Conservation (phyloP, 768 basidiomycete genomes). For the Pleurotus pulmonarius region DNA sequence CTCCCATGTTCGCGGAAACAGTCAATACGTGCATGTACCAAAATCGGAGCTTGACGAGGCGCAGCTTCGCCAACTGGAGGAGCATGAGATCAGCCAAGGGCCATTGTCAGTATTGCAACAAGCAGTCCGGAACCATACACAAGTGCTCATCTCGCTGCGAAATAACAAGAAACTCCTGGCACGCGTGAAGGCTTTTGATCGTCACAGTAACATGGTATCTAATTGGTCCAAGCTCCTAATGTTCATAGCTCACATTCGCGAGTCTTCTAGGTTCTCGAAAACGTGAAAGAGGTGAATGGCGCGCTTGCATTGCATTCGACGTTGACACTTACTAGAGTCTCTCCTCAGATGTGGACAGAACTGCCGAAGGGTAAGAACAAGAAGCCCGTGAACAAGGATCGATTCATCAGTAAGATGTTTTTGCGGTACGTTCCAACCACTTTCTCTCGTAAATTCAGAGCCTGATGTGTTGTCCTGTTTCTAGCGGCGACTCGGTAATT, state of each 20-base stretch:
- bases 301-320: not conserved
- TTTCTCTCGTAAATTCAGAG: conserved; percentile 4
- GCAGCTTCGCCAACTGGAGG: conserved; percentile 92
- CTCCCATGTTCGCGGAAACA: conserved; percentile 25
- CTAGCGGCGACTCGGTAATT: conserved; percentile 95
- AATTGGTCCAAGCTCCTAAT: not conserved
- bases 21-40: conserved; percentile 95
- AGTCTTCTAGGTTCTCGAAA: conserved; percentile 77
- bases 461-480: conserved; percentile 10
- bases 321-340: not conserved
- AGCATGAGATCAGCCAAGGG: conserved; percentile 98
- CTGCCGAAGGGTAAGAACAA: conserved; percentile 97
- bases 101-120: conserved; percentile 95
- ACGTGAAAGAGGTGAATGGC: conserved; percentile 85
- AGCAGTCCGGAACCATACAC: conserved; percentile 95
- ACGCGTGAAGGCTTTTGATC: conserved; percentile 96
- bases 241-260: conserved; percentile 10
- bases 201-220: conserved; percentile 95
- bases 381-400: conserved; percentile 98
- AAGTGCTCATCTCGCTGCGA: conserved; percentile 93
- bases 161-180: conserved; percentile 98
- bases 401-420: conserved; percentile 99
- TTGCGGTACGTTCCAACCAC: conserved; percentile 54
- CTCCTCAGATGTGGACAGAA: conserved; percentile 97
- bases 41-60: conserved; percentile 98